Evolutionary conservation across 176 grass and related monocot species (phyloP), one percentile per base, ranked within the genome.

Genomic region (Sorghum bicolor): DNA sequence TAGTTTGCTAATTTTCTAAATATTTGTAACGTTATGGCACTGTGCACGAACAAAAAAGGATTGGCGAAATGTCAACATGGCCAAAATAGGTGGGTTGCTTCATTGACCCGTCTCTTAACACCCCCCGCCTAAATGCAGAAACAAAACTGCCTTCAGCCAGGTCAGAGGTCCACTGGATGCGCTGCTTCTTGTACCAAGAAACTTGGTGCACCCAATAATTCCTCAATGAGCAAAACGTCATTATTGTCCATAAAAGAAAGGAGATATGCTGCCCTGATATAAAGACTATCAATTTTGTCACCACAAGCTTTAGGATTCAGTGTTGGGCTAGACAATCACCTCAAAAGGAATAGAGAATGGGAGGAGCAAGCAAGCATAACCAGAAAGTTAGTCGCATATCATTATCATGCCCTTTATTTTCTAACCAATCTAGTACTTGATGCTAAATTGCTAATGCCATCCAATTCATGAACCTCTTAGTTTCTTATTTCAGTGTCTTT

Each of bases 311-410:
- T 90, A 83, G 38, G 62, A 37, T 74, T 79, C 29, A 68, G 79
- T 86, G 74, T 83, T 47, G 62, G 67, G 43, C n/a, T 37, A 74
- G 48, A 41, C 22, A 65, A 78, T 78, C 57, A 82, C 34, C 84
- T 78, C 66, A 73, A 85, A 85, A 71, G 55, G 60, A 57, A 78
- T 28, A 90, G 37, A 89, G 38, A 74, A 74, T 74, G 66, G 58
- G 79, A 83, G 67, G 88, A 83, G 84, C 60, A 74, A 86, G 88
- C 83, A 90, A 90, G 84, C 88, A 90, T 82, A 90, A 90, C 55
- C 39, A 61, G 84, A 90, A 90, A 90, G 79, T 80, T 39, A 55
- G 8, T 0, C 4, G 45, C 66, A 83, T 67, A 78, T 74, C 65
- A 41, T 28, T 67, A 78, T 74, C 65, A 41, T 28, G n/a, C 86